phyloP scores from a whole-genome alignment of 1,284 basidiomycete species.

The Apiotrichum gracile region DNA sequence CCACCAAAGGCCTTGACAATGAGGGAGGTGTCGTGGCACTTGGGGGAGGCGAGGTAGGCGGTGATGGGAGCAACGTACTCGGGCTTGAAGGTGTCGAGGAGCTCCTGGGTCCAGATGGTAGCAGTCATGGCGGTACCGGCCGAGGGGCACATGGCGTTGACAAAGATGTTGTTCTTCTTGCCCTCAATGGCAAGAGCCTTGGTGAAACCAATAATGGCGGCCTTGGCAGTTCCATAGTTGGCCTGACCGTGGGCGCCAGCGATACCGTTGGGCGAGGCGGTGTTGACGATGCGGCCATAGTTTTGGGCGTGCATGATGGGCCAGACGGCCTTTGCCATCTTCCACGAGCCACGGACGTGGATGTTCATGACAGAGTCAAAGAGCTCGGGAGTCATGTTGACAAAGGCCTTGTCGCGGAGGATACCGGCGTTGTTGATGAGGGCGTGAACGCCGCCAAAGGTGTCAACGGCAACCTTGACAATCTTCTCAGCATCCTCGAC shows the following conservation, averaged over 20 bases:
- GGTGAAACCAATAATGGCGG: constrained; percentile 85
- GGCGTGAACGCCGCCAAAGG: constrained; percentile 83
- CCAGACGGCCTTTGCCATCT: constrained; percentile 94
- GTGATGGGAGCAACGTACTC: constrained; percentile 91
- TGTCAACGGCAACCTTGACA: constrained; percentile 78
- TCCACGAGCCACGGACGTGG: constrained; percentile 71
- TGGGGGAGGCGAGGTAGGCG: constrained; percentile 80
- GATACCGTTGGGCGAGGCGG: constrained; percentile 85
- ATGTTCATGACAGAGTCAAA: constrained; percentile 90
- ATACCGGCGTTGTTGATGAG: constrained; percentile 94
- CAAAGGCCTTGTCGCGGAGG: constrained; percentile 85
- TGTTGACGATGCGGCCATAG: constrained; percentile 93
- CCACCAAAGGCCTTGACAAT: constrained; percentile 89
- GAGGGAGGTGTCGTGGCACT: constrained; percentile 65
- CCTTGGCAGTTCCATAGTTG: constrained; percentile 84
- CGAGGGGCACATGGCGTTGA: constrained; percentile 82
- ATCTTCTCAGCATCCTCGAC: constrained; percentile 80
- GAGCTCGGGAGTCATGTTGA: constrained; percentile 80
- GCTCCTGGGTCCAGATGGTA: constrained; percentile 80
- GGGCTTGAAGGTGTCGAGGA: constrained; percentile 74
- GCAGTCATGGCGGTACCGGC: constrained; percentile 89
- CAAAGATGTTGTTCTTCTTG: constrained; percentile 79
- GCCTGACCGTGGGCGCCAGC: constrained; percentile 93
- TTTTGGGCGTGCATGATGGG: constrained; percentile 95
- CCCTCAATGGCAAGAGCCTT: constrained; percentile 89